Percentiles rank a stretch among this genome's conserved stretches.
These are phyloP conservation scores for Hymenoscyphus albidus DNA, from an alignment of 2,329 filamentous ascomycete species.

Conservation along the genomic window DNA sequence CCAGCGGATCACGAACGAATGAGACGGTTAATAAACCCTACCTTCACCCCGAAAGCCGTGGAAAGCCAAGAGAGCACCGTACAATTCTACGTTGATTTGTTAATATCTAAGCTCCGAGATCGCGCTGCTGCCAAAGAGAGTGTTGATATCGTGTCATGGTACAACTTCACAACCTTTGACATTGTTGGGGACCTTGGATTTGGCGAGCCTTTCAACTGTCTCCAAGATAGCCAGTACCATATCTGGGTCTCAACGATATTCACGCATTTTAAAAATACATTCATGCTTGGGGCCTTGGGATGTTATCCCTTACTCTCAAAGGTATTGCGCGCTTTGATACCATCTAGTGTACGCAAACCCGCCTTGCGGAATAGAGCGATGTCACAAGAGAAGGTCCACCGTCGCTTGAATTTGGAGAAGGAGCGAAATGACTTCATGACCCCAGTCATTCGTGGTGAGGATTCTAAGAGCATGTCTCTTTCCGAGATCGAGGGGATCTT, in stretches of 20 bases:
- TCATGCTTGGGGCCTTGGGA: not conserved
- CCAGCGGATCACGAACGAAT: not conserved
- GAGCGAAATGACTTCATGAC: not conserved
- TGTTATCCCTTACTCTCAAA: not conserved
- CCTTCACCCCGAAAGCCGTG: conserved; percentile 19
- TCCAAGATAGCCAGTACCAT: not conserved
- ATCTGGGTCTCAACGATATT: not conserved
- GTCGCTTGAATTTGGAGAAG: not conserved
- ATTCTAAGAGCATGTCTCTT: not conserved
- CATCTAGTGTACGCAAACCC: not conserved
- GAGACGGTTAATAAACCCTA: not conserved
- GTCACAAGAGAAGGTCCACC: not conserved
- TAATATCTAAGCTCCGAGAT: conserved; percentile 7
- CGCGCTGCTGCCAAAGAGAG: not conserved
- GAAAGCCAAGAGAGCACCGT: conserved; percentile 25
- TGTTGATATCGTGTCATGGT: not conserved
- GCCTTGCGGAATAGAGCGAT: not conserved
- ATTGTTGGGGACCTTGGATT: not conserved
- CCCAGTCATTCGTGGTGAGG: not conserved
- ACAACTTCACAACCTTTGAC: not conserved
- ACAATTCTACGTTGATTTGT: conserved; percentile 17
- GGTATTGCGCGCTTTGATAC: not conserved
- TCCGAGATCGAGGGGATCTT: not conserved
- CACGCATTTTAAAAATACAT: not conserved
- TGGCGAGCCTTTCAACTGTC: conserved; percentile 2